phyloP scores from a whole-genome alignment of 371 early-diverging fungal species.

The Syncephalastrum sp. region DNA sequence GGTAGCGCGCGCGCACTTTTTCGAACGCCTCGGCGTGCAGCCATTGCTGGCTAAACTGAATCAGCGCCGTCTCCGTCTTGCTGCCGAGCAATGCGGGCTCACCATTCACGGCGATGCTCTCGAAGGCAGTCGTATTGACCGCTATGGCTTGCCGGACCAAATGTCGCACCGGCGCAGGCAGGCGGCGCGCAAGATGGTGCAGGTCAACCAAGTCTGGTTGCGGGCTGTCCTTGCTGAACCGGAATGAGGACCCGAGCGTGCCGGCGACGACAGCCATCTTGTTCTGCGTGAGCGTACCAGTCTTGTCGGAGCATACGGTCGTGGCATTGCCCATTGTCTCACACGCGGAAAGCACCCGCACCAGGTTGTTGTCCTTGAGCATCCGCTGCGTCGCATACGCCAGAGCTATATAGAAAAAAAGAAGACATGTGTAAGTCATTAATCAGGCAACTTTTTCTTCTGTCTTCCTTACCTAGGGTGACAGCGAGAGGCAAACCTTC shows the following conservation, averaged over 20 bases:
- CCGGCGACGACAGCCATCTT: slow-evolving; percentile 87
- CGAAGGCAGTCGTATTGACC: slow-evolving; percentile 75
- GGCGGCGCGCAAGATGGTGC: slow-evolving; percentile 18
- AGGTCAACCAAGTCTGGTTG: slow-evolving; percentile 39
- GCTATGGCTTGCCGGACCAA: slow-evolving; percentile 61
- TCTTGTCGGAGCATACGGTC: slow-evolving; percentile 90
- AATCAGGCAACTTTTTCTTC: neutral
- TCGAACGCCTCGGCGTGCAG: slow-evolving; percentile 49
- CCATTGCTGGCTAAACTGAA: slow-evolving; percentile 56
- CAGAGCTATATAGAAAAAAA: slow-evolving; percentile 47
- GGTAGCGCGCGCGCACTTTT: slow-evolving; percentile 41
- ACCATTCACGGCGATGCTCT: slow-evolving; percentile 60
- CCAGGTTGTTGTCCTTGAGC: slow-evolving; percentile 90
- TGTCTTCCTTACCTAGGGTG: slow-evolving; percentile 48
- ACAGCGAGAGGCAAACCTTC: slow-evolving; percentile 84
- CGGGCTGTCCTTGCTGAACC: slow-evolving; percentile 38
- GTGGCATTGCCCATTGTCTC: slow-evolving; percentile 96
- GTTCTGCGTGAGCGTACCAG: slow-evolving; percentile 90
- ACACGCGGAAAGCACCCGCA: slow-evolving; percentile 86
- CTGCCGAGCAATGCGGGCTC: slow-evolving; percentile 60
- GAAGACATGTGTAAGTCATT: neutral
- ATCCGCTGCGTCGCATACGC: slow-evolving; percentile 79
- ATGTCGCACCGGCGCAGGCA: slow-evolving; percentile 39
- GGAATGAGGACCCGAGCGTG: slow-evolving; percentile 50
- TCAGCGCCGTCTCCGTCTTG: slow-evolving; percentile 86